A percentile compares a stretch with the other conserved stretches of the same genome.
phyloP scores from a whole-genome alignment of 2,329 filamentous ascomycete genomes.

The Coleophoma eucalyptorum region DNA sequence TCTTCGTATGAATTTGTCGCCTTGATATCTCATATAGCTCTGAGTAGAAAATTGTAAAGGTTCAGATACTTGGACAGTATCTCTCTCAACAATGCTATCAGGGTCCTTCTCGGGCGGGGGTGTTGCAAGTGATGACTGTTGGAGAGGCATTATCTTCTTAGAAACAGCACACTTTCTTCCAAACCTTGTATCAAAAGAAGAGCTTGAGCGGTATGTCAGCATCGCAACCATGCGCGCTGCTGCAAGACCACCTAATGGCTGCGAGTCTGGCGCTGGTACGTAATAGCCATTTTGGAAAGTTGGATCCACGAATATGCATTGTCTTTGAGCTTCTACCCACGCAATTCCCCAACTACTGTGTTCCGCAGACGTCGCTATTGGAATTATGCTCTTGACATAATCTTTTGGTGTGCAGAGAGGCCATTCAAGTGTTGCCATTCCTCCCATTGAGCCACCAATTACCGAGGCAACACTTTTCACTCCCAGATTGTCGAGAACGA shows the following conservation, averaged over 20 bases:
- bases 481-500: constrained; percentile 50
- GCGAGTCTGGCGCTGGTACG: constrained; percentile 25
- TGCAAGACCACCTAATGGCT: constrained; percentile 28
- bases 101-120: constrained; percentile 7
- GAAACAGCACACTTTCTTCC: constrained; percentile 16
- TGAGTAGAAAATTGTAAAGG: constrained; percentile 28
- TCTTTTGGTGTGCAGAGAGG: constrained; percentile 45
- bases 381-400: constrained; percentile 48
- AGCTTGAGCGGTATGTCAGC: constrained; percentile 32
- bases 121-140: constrained; percentile 41
- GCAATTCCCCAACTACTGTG: constrained; percentile 57
- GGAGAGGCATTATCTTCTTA: constrained; percentile 40
- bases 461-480: constrained; percentile 49
- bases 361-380: constrained; percentile 51
- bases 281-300: constrained; percentile 30
- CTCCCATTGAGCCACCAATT: constrained; percentile 55
- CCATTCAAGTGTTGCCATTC: constrained; percentile 54
- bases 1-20: constrained; percentile 31
- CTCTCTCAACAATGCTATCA: constrained; percentile 15
- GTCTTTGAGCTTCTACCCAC: constrained; percentile 53
- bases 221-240: constrained; percentile 35
- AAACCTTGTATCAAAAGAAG: constrained; percentile 31
- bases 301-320: constrained; percentile 36
- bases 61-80: constrained; percentile 15
- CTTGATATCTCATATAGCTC: constrained; percentile 33